Evolutionary conservation across 1,284 basidiomycete genomes (phyloP), one percentile per base, ranked within the genome.

Genomic region (Pisolithus thermaeus): DNA sequence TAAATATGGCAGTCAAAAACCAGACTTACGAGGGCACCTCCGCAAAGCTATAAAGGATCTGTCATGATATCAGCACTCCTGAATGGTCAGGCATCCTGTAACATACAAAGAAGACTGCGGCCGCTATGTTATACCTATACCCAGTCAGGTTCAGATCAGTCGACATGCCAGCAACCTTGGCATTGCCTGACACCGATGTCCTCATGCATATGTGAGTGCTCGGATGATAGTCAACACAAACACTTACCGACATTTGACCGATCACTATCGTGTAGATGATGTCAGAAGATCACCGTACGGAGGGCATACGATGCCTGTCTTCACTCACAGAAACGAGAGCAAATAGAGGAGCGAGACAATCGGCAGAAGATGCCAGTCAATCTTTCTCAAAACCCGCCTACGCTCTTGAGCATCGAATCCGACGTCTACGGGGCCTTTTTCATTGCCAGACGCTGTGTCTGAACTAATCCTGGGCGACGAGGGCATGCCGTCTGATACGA

Each of bases 311-410:
- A 23, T 27, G 20, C 12, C 5, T 5, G n/a, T 6, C 18, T 27
- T 47, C 6, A 65, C 77, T 63, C 56, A 80, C 78, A 79, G 58
- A 59, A 79, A 80, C 2, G 73, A 79, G 51, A 79, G 72, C 39
- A 86, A 71, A 61, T 84, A 84, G n/a, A 86, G 67, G 25, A 83
- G 59, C 7, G 76, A 74, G 39, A 80, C 70, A 32, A 78, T 70
- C 3, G 79, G 79, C 28, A 80, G 56, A 8, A 81, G 58, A 56
- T 79, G 73, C 50, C 66, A 55, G 52, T 81, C 79, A 42, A 80
- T 62, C 59, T 79, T 81, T 46, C 75, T 67, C 50, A 79, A 59
- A 7, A 78, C 59, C 48, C 61, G 70, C 16, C 61, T 55, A 37
- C 62, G 65, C 51, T 73, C 70, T 18, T 45, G 55, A 38, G 69